Conservation (phyloP, 1,284 basidiomycete species). For the Microbotryomycetes sp. region DNA sequence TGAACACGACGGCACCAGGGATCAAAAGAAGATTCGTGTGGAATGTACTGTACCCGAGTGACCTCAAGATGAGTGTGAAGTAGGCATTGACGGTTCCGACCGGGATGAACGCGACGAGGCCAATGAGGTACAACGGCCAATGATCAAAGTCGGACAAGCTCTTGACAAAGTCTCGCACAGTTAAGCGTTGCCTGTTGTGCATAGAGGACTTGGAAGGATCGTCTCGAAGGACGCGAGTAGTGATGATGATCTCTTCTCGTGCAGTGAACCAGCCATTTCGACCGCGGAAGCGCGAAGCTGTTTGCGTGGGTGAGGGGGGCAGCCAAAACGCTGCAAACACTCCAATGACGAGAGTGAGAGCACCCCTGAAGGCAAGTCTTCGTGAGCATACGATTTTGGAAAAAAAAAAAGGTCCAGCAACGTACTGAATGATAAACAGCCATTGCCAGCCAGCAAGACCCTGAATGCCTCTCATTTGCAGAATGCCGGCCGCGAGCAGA, state of each 20-base stretch:
- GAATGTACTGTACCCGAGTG: slow-evolving; percentile 42
- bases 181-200: slow-evolving; percentile 47
- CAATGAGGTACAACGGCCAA: slow-evolving; percentile 44
- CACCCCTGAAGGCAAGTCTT: slow-evolving; percentile 13
- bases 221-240: slow-evolving; percentile 47
- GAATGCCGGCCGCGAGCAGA: slow-evolving; percentile 41
- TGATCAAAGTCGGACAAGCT: slow-evolving; percentile 44
- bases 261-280: slow-evolving; percentile 45
- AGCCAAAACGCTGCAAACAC: slow-evolving; percentile 41
- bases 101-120: slow-evolving; percentile 1
- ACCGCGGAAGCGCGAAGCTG: slow-evolving; percentile 34
- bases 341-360: slow-evolving; percentile 41
- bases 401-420: too few relatives aligned
- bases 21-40: slow-evolving; percentile 44
- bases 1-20: slow-evolving; percentile 38
- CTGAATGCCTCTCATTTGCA: slow-evolving; percentile 39
- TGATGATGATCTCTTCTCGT: slow-evolving; percentile 46
- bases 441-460: slow-evolving; percentile 41
- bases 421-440: slow-evolving; percentile 36
- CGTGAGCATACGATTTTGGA: background rate
- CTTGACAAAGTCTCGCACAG: slow-evolving; percentile 32
- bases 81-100: slow-evolving; percentile 15
- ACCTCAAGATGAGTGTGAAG: slow-evolving; percentile 14
- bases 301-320: slow-evolving; percentile 42
- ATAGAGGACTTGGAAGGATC: slow-evolving; percentile 45